A percentile compares a stretch with the other conserved stretches of the same genome.
Evolutionary conservation across 129 eudicot genomes (phyloP).

Genomic region (Tagetes patula): DNA sequence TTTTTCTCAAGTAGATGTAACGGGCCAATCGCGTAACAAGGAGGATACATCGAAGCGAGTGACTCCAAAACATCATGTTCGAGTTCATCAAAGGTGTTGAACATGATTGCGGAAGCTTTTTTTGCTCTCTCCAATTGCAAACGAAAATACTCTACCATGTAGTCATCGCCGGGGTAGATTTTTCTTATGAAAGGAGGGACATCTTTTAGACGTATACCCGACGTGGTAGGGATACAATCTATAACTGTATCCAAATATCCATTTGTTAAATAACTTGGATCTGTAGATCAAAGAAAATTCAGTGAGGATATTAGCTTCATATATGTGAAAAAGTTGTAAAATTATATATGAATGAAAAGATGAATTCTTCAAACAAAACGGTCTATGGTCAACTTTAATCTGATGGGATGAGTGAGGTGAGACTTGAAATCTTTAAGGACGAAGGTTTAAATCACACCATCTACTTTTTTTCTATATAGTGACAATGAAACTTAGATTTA

Average conservation of each 20-base stretch:
- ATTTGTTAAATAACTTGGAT: slow-evolving; percentile 13
- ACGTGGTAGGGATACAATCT: slow-evolving; percentile 33
- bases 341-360: no score
- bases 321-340: not conserved
- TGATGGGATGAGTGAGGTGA: no score
- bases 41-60: slow-evolving; percentile 30
- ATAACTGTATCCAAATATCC: slow-evolving; percentile 29
- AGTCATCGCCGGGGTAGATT: slow-evolving; percentile 40
- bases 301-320: not conserved
- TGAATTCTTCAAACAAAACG: no score
- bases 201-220: slow-evolving; percentile 22
- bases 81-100: slow-evolving; percentile 55
- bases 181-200: slow-evolving; percentile 52
- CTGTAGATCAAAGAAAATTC: not conserved
- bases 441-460: no score
- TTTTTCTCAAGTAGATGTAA: slow-evolving; percentile 35
- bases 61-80: slow-evolving; percentile 35
- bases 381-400: no score
- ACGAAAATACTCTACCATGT: slow-evolving; percentile 36
- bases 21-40: slow-evolving; percentile 48
- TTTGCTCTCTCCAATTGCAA: slow-evolving; percentile 22
- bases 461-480: no score
- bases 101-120: slow-evolving; percentile 37
- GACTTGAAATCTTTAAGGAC: no score
- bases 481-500: no score